Base-by-base conservation (phyloP, 1,284 basidiomycete species). In the Blastosporella zonata region DNA sequence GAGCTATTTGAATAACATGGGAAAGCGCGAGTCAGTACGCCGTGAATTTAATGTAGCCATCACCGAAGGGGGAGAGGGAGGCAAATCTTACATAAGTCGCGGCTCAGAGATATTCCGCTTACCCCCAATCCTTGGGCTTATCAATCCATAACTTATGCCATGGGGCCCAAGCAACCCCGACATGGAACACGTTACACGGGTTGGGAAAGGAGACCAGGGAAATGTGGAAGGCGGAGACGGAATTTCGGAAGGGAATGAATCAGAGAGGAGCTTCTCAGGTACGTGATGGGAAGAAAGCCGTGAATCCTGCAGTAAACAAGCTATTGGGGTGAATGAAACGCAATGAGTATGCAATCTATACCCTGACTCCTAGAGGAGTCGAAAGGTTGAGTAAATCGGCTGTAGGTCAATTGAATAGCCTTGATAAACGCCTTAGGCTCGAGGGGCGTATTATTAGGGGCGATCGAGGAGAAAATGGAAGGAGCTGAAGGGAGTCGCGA, bases 1-100 rank as follows among this genome's bases (percentile, higher is more conserved):
- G 27, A 23, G 51, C 28, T 52, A 52, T 56, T 48, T 55, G 53
- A 50, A 45, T n/a, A 54, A 47, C 50, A 50, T 50, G 55, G 48
- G 43, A 50, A 50, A 17, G 15, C 39, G 13, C 8, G 31, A 13
- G 10, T 13, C 10, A 33, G 31, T 33, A 7, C 6, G 31, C 10
- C n/a, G 3, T 13, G n/a, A 10, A 13, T n/a, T n/a, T n/a, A 13
- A 15, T 7, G 31, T 15, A 33, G 6, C 31, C 31, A 33, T 33
- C 31, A 33, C n/a, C n/a, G n/a, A n/a, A 31, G 22, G 17, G 15
- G 25, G 13, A 5, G 9, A n/a, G 6, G 22, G 18, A 28, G 28
- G 38, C 17, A 22, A 33, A 33, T 33, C 43, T 50, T 50, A 50
- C 49, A 50, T 50, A 50, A 50, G 31, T 46, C 18, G 33, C 49